A percentile compares a stretch with the other conserved stretches of the same genome.
These are phyloP conservation scores for Thraustochytrium aureum DNA, from an alignment of 352 stramenopile genomes.

Conservation along the genomic window DNA sequence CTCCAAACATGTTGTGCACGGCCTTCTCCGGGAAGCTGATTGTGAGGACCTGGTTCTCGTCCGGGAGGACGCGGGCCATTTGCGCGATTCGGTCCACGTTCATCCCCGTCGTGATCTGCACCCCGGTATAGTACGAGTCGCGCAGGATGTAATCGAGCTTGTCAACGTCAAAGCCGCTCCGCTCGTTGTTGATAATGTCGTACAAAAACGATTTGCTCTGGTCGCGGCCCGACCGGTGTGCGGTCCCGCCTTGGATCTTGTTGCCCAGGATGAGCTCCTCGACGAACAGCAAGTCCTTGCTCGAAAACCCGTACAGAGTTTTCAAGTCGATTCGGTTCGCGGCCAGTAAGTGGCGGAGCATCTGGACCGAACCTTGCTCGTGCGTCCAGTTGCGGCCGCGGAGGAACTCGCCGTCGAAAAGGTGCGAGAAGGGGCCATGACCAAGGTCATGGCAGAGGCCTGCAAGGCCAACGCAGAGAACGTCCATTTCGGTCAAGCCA, in stretches of 20 bases:
- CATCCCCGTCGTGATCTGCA: constrained; percentile 77
- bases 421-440: constrained; percentile 93
- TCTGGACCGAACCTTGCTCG: constrained; percentile 74
- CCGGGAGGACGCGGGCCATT: constrained; percentile 64
- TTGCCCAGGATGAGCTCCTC: constrained; percentile 50
- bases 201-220: constrained; percentile 68
- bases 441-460: constrained; percentile 79
- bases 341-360: constrained; percentile 74
- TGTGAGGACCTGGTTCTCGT: constrained; percentile 59
- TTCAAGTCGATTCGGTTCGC: constrained; percentile 75
- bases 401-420: constrained; percentile 91
- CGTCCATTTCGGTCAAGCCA: constrained; percentile 75
- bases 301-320: constrained; percentile 44
- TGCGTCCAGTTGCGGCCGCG: constrained; percentile 67
- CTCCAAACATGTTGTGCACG: constrained; percentile 77
- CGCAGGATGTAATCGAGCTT: constrained; percentile 86
- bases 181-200: constrained; percentile 82
- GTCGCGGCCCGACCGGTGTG: constrained; percentile 2
- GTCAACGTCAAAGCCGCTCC: constrained; percentile 85
- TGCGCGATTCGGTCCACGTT: constrained; percentile 61
- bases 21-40: constrained; percentile 84
- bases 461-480: constrained; percentile 70
- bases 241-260: constrained; percentile 35
- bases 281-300: constrained; percentile 47
- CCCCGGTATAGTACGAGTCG: constrained; percentile 76